Evolutionary conservation across 2,329 filamentous ascomycete genomes (phyloP).

Genomic region (Botrytis pseudocinerea): DNA sequence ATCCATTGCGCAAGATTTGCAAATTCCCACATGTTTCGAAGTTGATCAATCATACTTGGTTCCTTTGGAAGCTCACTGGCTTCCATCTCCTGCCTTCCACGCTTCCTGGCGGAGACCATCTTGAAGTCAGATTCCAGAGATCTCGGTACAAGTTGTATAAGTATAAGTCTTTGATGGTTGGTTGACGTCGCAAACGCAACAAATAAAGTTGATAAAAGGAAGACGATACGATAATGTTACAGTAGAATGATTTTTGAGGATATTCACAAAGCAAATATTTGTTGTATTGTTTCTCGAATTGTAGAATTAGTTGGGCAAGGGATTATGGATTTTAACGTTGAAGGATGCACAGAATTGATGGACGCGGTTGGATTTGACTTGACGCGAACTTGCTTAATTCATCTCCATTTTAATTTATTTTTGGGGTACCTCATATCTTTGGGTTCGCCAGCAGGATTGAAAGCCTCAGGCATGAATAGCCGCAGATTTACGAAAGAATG

Average conservation of each 20-base stretch:
- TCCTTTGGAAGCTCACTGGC: slow-evolving; percentile 37
- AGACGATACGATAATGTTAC: slow-evolving; percentile 8
- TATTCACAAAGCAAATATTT: slow-evolving; percentile 1
- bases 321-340: slow-evolving; percentile 7
- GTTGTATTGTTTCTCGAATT: neutral
- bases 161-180: slow-evolving; percentile 19
- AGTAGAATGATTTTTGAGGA: slow-evolving; percentile 2
- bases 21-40: slow-evolving; percentile 95
- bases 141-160: slow-evolving; percentile 1
- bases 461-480: neutral
- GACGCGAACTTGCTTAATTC: slow-evolving; percentile 18
- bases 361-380: slow-evolving; percentile 22
- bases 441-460: neutral
- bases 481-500: neutral
- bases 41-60: slow-evolving; percentile 56
- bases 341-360: slow-evolving; percentile 15
- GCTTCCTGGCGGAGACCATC: slow-evolving; percentile 52
- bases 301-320: slow-evolving; percentile 13
- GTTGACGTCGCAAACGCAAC: slow-evolving; percentile 14
- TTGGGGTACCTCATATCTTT: slow-evolving; percentile 4
- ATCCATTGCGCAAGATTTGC: slow-evolving; percentile 93
- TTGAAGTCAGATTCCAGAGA: slow-evolving; percentile 25
- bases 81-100: slow-evolving; percentile 49
- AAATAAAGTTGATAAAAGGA: slow-evolving; percentile 15
- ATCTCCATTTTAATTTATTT: slow-evolving; percentile 18